A percentile compares a stretch with the other conserved stretches of the same genome.
These are phyloP conservation scores for Mytilinidion resinicola DNA, from an alignment of 495 filamentous ascomycete species.

Conservation along the genomic window DNA sequence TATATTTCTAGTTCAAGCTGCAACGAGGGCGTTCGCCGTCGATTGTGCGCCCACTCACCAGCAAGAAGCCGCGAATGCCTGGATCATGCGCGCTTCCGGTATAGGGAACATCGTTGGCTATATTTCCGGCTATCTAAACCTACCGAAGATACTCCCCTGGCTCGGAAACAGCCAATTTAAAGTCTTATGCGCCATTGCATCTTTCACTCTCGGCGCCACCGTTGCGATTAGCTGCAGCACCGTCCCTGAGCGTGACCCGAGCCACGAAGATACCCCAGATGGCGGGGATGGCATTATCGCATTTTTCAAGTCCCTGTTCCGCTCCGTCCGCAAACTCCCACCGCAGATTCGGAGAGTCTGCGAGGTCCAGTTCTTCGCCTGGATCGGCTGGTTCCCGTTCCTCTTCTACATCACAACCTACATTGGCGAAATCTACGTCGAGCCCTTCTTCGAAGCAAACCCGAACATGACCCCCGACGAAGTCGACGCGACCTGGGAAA, in stretches of 20 bases:
- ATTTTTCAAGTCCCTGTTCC: constrained; percentile 74
- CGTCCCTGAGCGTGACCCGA: constrained; percentile 73
- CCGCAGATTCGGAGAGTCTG: constrained; percentile 77
- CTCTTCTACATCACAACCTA: constrained; percentile 90
- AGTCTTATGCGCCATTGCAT: constrained; percentile 75
- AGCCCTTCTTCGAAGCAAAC: constrained; percentile 68
- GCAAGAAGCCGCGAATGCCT: constrained; percentile 82
- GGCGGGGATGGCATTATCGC: constrained; percentile 53
- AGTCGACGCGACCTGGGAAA: constrained; percentile 71
- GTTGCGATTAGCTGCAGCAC: constrained; percentile 56
- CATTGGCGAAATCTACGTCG: constrained; percentile 81
- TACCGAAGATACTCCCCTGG: constrained; percentile 64
- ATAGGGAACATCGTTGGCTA: constrained; percentile 84
- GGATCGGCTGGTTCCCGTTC: constrained; percentile 95
- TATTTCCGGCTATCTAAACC: constrained; percentile 69
- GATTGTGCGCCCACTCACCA: constrained; percentile 85
- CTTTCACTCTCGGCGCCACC: constrained; percentile 59
- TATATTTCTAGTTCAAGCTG: constrained; percentile 63
- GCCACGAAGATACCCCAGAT: constrained; percentile 55
- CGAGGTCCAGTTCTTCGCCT: constrained; percentile 79
- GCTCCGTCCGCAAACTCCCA: constrained; percentile 66
- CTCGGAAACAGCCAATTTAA: constrained; percentile 85
- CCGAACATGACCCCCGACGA: constrained; percentile 68
- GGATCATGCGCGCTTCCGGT: constrained; percentile 74
- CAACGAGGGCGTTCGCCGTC: constrained; percentile 81